Conservation (phyloP, 2,329 filamentous ascomycete species). For the Cadophora malorum region DNA sequence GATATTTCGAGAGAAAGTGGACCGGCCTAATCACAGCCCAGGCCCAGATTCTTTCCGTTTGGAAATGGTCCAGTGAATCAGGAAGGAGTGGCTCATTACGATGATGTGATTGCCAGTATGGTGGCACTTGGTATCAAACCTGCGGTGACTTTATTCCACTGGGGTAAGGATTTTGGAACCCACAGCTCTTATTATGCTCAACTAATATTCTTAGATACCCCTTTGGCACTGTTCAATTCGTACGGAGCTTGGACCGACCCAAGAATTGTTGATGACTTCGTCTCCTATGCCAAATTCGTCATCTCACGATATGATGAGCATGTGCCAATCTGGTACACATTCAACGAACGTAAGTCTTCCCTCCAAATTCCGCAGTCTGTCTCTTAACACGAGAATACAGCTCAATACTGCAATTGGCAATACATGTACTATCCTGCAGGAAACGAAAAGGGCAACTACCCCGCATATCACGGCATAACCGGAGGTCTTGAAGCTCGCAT, state of each 20-base stretch:
- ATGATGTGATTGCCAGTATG: slow-evolving; percentile 58
- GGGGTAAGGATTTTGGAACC: slow-evolving; percentile 25
- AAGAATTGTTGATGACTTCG: slow-evolving; percentile 56
- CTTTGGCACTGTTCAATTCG: slow-evolving; percentile 48
- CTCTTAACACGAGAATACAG: slow-evolving; percentile 27
- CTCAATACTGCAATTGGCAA: slow-evolving; percentile 57
- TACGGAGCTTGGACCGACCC: slow-evolving; percentile 54
- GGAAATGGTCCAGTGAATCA: slow-evolving; percentile 58
- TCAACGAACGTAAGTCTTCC: slow-evolving; percentile 55
- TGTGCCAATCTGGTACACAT: slow-evolving; percentile 60
- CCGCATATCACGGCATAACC: slow-evolving; percentile 51
- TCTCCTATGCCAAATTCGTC: slow-evolving; percentile 59
- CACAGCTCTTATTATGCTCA: neutral
- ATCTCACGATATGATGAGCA: slow-evolving; percentile 59
- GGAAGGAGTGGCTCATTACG: slow-evolving; percentile 58
- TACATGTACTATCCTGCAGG: slow-evolving; percentile 53
- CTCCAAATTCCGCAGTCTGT: slow-evolving; percentile 10
- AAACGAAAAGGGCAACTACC: slow-evolving; percentile 48
- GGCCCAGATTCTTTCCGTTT: slow-evolving; percentile 59
- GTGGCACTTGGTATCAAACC: slow-evolving; percentile 58
- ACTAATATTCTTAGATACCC: slow-evolving; percentile 32
- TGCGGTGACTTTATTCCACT: slow-evolving; percentile 56
- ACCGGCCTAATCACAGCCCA: slow-evolving; percentile 47
- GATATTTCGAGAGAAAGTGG: neutral
- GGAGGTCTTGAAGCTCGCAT: slow-evolving; percentile 50